These are phyloP conservation scores for Paramecium biaurelia DNA, from an alignment of 73 alveolate species.

Conservation along the genomic window DNA sequence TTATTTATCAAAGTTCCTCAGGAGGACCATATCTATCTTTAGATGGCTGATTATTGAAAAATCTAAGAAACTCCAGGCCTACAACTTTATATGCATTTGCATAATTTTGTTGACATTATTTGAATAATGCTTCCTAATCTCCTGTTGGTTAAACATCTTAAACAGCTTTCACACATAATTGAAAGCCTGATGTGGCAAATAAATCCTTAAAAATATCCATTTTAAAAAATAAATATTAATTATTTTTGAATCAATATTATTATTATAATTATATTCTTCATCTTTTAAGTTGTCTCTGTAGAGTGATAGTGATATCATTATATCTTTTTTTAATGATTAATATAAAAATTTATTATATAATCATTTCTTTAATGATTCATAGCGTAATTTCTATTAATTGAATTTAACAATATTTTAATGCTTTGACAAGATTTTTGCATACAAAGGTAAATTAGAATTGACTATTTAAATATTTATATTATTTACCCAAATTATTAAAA, in stretches of 20 bases:
- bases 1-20: neutral
- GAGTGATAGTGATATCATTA: neutral
- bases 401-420: neutral
- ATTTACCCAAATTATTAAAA: conserved; percentile 23
- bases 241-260: neutral
- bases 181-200: neutral
- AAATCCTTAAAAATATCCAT: conserved; percentile 38
- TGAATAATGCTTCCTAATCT: conserved; percentile 18
- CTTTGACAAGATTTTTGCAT: conserved; percentile 24
- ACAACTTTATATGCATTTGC: conserved; percentile 21
- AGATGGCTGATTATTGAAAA: conserved; percentile 8
- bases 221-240: neutral
- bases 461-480: neutral
- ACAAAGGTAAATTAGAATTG: neutral
- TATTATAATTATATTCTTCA: neutral
- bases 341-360: neutral
- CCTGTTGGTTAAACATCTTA: neutral
- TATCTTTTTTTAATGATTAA: neutral
- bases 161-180: neutral
- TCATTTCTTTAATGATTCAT: conserved; percentile 43
- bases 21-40: conserved; percentile 42
- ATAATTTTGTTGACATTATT: neutral
- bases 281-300: too few species aligned
- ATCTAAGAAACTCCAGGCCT: neutral
- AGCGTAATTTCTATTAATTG: neutral